Conservation (phyloP, 106 monocot species). For the Xerophyta viscosa region DNA sequence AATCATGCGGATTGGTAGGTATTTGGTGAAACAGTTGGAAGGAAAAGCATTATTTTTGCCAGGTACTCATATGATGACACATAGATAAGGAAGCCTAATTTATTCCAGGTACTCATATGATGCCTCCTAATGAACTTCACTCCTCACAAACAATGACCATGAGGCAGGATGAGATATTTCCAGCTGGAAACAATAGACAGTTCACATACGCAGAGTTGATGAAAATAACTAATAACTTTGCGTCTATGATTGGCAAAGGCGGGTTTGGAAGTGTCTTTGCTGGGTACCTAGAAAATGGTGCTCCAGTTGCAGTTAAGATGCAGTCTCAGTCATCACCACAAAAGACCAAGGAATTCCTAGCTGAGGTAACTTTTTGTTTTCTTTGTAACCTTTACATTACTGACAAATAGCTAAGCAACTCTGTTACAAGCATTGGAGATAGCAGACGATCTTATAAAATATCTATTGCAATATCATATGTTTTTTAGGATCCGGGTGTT, state of each 20-base stretch:
- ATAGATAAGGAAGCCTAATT: no score
- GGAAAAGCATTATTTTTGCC: no score
- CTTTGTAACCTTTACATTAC: no score
- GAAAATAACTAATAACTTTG: constrained; percentile 31
- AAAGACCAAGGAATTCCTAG: constrained; percentile 1
- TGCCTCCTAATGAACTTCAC: background rate
- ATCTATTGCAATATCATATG: no score
- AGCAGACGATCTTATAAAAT: no score
- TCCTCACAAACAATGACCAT: background rate
- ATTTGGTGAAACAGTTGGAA: no score
- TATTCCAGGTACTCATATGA: background rate
- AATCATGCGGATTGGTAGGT: no score
- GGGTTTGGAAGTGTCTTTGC: constrained; percentile 33
- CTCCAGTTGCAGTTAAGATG: constrained; percentile 22
- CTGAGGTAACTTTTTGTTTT: constrained; percentile 33
- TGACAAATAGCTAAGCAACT: no score
- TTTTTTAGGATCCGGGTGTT: no score
- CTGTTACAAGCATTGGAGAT: no score
- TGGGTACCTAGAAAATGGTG: constrained; percentile 18
- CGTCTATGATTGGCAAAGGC: constrained; percentile 15
- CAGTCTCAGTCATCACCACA: no score
- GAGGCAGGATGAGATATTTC: constrained; percentile 1
- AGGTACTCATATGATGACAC: no score
- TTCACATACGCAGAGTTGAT: constrained; percentile 26
- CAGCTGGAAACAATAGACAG: constrained; percentile 10